Conservation (phyloP, 2,329 filamentous ascomycete genomes). For the Aspergillus quadrilineatus region DNA sequence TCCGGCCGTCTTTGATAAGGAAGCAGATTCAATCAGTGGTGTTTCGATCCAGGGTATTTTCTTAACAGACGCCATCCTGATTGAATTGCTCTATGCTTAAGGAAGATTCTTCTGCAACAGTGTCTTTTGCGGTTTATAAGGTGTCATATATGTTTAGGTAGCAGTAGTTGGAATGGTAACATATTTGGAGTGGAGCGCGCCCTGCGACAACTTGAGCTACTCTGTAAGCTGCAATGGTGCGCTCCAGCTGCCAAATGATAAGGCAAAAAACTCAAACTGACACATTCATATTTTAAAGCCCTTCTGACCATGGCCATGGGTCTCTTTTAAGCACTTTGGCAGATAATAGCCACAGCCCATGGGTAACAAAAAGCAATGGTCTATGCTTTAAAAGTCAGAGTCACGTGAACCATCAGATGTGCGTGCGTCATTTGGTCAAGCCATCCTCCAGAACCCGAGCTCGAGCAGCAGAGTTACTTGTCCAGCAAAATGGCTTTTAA, state of each 20-base stretch:
- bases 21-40: slow-evolving; percentile 38
- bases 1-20: slow-evolving; percentile 39
- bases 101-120: not conserved
- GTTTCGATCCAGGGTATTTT: slow-evolving; percentile 41
- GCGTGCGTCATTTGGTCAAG: not conserved
- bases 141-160: not conserved
- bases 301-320: too few relatives aligned
- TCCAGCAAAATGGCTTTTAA: slow-evolving; percentile 13
- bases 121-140: not conserved
- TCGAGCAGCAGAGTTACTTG: not conserved
- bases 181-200: not conserved
- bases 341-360: not conserved
- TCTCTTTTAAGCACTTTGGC: not conserved
- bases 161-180: not conserved
- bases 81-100: not conserved
- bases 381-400: not conserved
- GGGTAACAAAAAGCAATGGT: not conserved
- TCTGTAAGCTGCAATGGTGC: too few relatives aligned
- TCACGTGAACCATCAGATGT: not conserved
- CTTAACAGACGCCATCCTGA: slow-evolving; percentile 9
- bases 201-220: not conserved
- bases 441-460: not conserved
- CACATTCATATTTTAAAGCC: too few relatives aligned
- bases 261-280: too few relatives aligned
- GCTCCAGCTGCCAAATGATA: too few relatives aligned